Evolutionary conservation across 225 moss, liverwort and hornwort species (phyloP), one percentile per base, ranked within the genome.

Genomic region (Pleurozium schreberi): DNA sequence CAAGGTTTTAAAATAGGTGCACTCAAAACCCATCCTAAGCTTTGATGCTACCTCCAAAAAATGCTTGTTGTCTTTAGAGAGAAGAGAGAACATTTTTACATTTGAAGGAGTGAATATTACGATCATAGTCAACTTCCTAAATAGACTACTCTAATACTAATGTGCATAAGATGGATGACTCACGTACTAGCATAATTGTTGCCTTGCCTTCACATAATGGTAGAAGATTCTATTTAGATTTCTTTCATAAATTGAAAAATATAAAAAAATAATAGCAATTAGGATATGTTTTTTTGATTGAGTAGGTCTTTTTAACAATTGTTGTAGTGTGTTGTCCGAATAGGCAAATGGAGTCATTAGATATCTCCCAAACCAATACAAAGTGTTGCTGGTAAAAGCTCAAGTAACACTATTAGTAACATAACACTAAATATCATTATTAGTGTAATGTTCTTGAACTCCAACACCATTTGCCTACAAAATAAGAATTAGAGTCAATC

Each of bases 21-120:
- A 15, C 0, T 4, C 3, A 2, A 53, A 76, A 77, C 4, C 0
- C 0, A 77, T 53, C 9, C 2, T 22, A 22, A 5, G 1, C 8
- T 76, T 14, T 22, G 3, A 52, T 76, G 8, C 38, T 36, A 36
- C 5, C 8, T 52, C 3, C 5, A 38, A 4, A 55, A 26, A n/a
- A 0, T 38, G 26, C 7, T 27, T n/a, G 3, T 26, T 38, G 23
- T 23, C 6, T n/a, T 26, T 8, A 36, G 1, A 52, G 12, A 52
- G 3, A 21, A 6, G 0, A 34, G 2, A 53, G 2, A 53, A 2
- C 11, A 18, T 50, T 21, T 34, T 52, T 52, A 18, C 21, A 57
- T 57, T 55, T 36, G 11, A 25, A 3, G 12, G 12, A 75, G 5
- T 30, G 3, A 43, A 31, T 47, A 47, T 30, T 12, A 33, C 33